Base-by-base conservation (phyloP, 2,329 filamentous ascomycete species). In the Didymella keratinophila region DNA sequence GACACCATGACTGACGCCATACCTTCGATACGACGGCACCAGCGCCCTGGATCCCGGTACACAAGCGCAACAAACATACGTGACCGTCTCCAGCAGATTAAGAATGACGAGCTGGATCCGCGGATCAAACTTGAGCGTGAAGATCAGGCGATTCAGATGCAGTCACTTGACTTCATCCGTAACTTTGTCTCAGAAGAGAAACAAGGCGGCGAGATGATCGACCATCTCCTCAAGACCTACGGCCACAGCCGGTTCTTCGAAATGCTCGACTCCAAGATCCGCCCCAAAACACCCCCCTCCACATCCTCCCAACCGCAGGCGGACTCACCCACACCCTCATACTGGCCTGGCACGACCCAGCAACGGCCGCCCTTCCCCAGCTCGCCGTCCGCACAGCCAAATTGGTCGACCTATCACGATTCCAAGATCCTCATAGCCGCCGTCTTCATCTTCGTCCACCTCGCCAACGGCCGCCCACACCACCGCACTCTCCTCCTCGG, bases 121-220 rank as follows among this genome's bases (percentile, higher is more conserved):
- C 81, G 83, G 23, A 84, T 87, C 28, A 88, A 88, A 71, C 87
- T 89, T 18, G 86, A 89, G 51, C 88, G 88, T 64, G 90, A 97
- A 64, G 91, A 96, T 64, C 82, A 93, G 36, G 88, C 89, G 2
- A 90, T 97, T 27, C 94, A 98, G 77, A 92, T 97, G 73, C 93
- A 98, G 77, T 91, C 89, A 0, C 85, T 98, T 18, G 90, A 96
- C 68, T 89, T 98, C 67, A 87, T 99, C 62, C 86, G 94, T 53
- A 99, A 99, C 76, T 82, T 98, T 30, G 91, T 97, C 65, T 90
- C 89, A 56, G 86, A 88, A 60, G 80, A 76, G 66, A 86, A 74
- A 44, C 63, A 76, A 65, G 83, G 78, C 65, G 81, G 75, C 60
- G 86, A 80, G 78, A 94, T 97, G 87, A 92, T 97, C 61, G 93